phyloP scores from a whole-genome alignment of 352 stramenopile genomes.

The Phytopythium cucurbitacearum region DNA sequence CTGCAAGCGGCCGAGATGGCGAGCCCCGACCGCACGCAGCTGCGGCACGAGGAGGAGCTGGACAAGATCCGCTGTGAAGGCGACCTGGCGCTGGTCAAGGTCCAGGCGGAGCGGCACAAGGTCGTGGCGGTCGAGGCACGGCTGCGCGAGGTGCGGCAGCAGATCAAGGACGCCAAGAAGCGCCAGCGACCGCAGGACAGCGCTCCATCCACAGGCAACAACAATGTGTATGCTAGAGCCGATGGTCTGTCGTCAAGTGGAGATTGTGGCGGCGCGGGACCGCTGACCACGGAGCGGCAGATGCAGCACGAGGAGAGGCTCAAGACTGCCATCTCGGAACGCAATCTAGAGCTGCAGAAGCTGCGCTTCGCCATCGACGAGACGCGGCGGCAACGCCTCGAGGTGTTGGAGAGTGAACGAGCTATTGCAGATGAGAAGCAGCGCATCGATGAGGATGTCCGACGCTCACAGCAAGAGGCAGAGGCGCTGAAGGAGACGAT shows the following conservation, averaged over 20 bases:
- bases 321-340: constrained; percentile 34
- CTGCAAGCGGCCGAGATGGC: background rate
- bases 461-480: constrained; percentile 30
- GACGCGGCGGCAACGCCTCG: constrained; percentile 30
- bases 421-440: constrained; percentile 12
- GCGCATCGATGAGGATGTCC: constrained; percentile 28
- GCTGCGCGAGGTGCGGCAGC: constrained; percentile 80
- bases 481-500: constrained; percentile 34
- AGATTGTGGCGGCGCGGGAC: too few relatives aligned
- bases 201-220: background rate
- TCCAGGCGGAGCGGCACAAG: constrained; percentile 88
- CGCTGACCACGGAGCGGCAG: constrained; percentile 19
- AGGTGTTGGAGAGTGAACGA: constrained; percentile 36
- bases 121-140: constrained; percentile 74
- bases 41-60: constrained; percentile 71
- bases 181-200: constrained; percentile 26
- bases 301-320: constrained; percentile 81
- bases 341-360: constrained; percentile 51
- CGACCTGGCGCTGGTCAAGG: constrained; percentile 56
- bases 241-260: too few relatives aligned
- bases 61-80: constrained; percentile 82
- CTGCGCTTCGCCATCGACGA: constrained; percentile 43
- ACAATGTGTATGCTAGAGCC: too few relatives aligned
- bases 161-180: constrained; percentile 88
- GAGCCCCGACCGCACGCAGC: constrained; percentile 5